Evolutionary conservation across 139 green algal genomes (phyloP), one percentile per base, ranked within the genome.

Genomic region (Micractinium sp.): DNA sequence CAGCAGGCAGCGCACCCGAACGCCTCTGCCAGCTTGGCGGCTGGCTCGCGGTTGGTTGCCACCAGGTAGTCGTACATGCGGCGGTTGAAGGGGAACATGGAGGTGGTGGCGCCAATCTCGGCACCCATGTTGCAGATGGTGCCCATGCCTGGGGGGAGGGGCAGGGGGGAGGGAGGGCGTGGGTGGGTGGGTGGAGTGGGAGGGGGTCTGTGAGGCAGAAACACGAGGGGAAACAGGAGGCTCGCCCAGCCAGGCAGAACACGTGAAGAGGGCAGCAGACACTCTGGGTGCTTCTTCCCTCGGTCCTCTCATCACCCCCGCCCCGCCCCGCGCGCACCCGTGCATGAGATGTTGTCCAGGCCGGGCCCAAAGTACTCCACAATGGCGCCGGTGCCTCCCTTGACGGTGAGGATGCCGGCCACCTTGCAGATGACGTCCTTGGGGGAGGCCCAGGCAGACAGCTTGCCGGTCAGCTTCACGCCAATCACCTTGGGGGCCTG

Each of bases 41-140:
- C 92, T 39, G 60, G 85, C 25, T 88, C 90, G 3, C 97, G 91
- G 39, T 92, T 94, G 25, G 97, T 99, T 81, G 97, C 93, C 29
- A 95, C 93, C 88, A 99, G 93, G 93, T 99, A 99, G 66, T 98
- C 96, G 86, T 96, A 91, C 96, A 98, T 97, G 90, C 96, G 92
- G 60, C 88, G 87, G 94, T 99, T 99, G 96, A 95, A 99, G 41
- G 97, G 97, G 94, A 99, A 99, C 92, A 99, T 97, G 85, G 95
- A 98, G 79, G 97, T 99, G 61, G 97, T 99, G 86, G 97, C 97
- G 25, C 97, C 97, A 84, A 99, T 99, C 95, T 99, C 97, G 63
- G 97, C 97, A 83, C 96, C 96, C 97, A 99, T 99, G 96, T 99
- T 99, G 93, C 97, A 99, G 88, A 99, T 98, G 76, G 97, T 99